Evolutionary conservation across 2,329 filamentous ascomycete species (phyloP).

Genomic region (Aciculosporium take): DNA sequence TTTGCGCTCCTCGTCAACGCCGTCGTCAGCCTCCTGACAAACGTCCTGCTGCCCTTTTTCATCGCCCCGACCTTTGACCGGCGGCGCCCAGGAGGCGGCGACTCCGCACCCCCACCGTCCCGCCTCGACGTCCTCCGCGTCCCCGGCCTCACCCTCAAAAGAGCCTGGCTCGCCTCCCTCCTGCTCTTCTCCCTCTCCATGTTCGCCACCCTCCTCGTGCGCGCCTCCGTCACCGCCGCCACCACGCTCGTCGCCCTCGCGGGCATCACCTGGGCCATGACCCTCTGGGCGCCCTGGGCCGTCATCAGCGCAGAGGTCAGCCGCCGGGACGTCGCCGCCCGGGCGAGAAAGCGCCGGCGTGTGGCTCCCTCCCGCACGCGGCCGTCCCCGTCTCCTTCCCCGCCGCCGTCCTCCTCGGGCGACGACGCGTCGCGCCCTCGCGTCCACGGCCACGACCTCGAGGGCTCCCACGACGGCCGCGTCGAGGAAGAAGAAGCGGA

Average conservation of each 20-base stretch:
- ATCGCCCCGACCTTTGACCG: conserved; percentile 65
- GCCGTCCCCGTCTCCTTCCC: neutral
- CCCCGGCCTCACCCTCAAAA: conserved; percentile 70
- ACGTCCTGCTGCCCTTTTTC: conserved; percentile 73
- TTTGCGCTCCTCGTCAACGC: conserved; percentile 83
- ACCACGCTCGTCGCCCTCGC: conserved; percentile 68
- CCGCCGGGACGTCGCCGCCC: conserved; percentile 52
- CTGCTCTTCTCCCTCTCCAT: conserved; percentile 72
- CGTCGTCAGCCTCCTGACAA: conserved; percentile 66
- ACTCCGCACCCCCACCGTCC: conserved; percentile 24
- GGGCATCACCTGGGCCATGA: conserved; percentile 84
- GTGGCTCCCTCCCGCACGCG: conserved; percentile 5
- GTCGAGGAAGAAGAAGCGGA: conserved; percentile 48
- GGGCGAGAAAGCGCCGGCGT: conserved; percentile 21
- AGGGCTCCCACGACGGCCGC: conserved; percentile 33
- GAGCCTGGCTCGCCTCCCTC: conserved; percentile 75
- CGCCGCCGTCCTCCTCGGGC: neutral
- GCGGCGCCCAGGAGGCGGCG: conserved; percentile 11
- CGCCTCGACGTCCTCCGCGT: conserved; percentile 55
- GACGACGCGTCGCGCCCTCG: neutral
- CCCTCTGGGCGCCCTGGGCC: conserved; percentile 88
- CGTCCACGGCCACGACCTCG: conserved; percentile 12
- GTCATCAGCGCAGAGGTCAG: conserved; percentile 89
- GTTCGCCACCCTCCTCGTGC: conserved; percentile 70
- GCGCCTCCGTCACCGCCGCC: conserved; percentile 52